Base-by-base conservation (phyloP, 2,329 filamentous ascomycete species). In the Orbilia brochopaga region DNA sequence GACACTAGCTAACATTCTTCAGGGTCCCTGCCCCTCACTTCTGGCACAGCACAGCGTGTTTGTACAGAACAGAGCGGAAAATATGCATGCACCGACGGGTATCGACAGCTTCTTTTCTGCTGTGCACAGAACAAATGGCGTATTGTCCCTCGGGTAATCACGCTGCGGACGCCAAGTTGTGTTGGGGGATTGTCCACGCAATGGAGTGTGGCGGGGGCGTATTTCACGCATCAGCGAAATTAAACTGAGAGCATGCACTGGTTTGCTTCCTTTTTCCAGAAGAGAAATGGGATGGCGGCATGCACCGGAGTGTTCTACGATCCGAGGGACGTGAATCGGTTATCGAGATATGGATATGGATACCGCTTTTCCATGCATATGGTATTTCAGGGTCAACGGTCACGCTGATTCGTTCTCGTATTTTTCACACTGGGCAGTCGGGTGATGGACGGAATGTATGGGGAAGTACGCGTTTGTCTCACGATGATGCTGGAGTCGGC, bases 181-280 rank as follows among this genome's bases (percentile, higher is more conserved):
- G 59, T 63, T 63, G 59, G 37, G 5, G 37, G 37, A 17, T 24
- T 44, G 66, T 63, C 58, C 64, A 67, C 63, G 63, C 63, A 67
- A 67, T 24, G 50, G 32, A 52, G 56, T 50, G 64, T 67, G 64
- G 56, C 51, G 21, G 56, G 59, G 23, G 8, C 50, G n/a, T 62
- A 48, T 69, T 58, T 35, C 57, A 40, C 55, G 57, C 54, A 62
- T 44, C 32, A 32, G 44, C 19, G 44, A 48, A 48, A 48, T 48
- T 40, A 50, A 32, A 58, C 35, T 40, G 32, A 50, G 37, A 42
- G 51, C 50, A 61, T 13, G 35, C 55, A 58, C 35, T 35, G 50
- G 6, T 48, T 48, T 48, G 44, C 44, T 48, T 48, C 44, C 21
- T 48, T 48, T 17, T n/a, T n/a, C n/a, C n/a, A n/a, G 44, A 42